Evolutionary conservation across 768 basidiomycete genomes (phyloP).

Genomic region (Boletus patriciae): DNA sequence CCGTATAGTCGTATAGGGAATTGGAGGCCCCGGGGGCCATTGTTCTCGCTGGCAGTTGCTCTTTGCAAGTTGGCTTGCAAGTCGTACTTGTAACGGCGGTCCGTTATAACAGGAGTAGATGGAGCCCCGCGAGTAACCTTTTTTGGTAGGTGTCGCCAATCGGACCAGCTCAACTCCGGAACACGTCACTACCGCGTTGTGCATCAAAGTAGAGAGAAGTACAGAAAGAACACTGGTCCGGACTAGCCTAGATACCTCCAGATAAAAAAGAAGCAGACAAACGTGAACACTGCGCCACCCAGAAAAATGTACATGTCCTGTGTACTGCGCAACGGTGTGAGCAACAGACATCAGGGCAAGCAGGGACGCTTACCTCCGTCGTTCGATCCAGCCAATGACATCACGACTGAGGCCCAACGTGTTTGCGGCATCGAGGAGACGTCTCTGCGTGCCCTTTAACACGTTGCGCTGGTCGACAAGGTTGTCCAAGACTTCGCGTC

Average conservation of each 20-base stretch:
- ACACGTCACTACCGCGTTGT: not conserved
- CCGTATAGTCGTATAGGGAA: conserved; percentile 68
- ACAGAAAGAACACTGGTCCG: not conserved
- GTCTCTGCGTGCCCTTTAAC: conserved; percentile 90
- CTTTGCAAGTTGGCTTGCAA: not conserved
- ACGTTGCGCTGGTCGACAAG: conserved; percentile 90
- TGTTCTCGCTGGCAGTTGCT: not conserved
- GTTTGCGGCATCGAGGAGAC: conserved; percentile 87
- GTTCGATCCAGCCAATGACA: conserved; percentile 97
- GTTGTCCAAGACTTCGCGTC: conserved; percentile 87
- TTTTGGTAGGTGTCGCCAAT: conserved; percentile 16
- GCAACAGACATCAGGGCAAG: not conserved
- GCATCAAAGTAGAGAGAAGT: not conserved
- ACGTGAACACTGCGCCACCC: conserved; percentile 80
- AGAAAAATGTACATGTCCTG: conserved; percentile 96
- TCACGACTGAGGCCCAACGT: conserved; percentile 91
- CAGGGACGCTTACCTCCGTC: conserved; percentile 62
- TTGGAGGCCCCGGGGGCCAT: conserved; percentile 22
- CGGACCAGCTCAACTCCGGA: not conserved
- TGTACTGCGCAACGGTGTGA: conserved; percentile 51
- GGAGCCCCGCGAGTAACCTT: not conserved
- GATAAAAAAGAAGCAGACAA: conserved; percentile 92
- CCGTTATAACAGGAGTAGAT: too few species aligned
- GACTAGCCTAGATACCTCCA: conserved; percentile 80
- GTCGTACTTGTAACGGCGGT: too few species aligned